Base-by-base conservation (phyloP, 2,329 filamentous ascomycete genomes). In the Ascochyta clinopodiicola region DNA sequence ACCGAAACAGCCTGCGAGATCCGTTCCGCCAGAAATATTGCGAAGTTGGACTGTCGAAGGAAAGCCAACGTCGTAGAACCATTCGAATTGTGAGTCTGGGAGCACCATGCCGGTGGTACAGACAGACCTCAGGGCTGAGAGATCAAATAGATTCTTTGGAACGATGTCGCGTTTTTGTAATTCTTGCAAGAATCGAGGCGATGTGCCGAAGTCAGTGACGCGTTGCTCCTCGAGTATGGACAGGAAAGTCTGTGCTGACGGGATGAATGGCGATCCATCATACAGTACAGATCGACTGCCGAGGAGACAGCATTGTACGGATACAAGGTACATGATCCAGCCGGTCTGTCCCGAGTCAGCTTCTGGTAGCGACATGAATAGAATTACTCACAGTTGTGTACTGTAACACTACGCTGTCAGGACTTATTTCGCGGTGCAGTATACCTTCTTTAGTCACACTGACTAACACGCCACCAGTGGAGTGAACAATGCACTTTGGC, bases 401-500 rank as follows among this genome's bases (percentile, higher is more conserved):
- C 67, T 88, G 86, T 31, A 88, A 61, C 8, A 76, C 69, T 0
- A 81, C 78, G 15, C 72, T 80, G 1, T 78, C 70, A 0, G 80
- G 69, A 0, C 72, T 72, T 37, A 81, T 63, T 44, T 82, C 77
- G 6, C 78, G 72, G 61, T 88, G 84, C 21, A 88, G 67, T 21
- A 70, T 74, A 1, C 77, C 79, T 71, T 96, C 91, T 69, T 93
- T 88, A 36, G 73, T 74, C 2, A 71, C 69, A 44, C 75, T 90
- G 60, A 91, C 59, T 27, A 90, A 73, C 1, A 85, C 77, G 0
- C 88, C 87, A 3, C 89, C 89, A 1, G 86, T 83, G 1, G 86
- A 88, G 72, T 96, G 92, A 2, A 94, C 90, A 60, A 96, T 95
- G 56, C 90, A 92, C 69, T 96, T 96, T 12, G 92, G 92, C 19